Percentiles rank a stretch among this genome's conserved stretches.
These are phyloP conservation scores for Ceratocystis cacaofunesta DNA, from an alignment of 2,329 filamentous ascomycete genomes.

Conservation along the genomic window DNA sequence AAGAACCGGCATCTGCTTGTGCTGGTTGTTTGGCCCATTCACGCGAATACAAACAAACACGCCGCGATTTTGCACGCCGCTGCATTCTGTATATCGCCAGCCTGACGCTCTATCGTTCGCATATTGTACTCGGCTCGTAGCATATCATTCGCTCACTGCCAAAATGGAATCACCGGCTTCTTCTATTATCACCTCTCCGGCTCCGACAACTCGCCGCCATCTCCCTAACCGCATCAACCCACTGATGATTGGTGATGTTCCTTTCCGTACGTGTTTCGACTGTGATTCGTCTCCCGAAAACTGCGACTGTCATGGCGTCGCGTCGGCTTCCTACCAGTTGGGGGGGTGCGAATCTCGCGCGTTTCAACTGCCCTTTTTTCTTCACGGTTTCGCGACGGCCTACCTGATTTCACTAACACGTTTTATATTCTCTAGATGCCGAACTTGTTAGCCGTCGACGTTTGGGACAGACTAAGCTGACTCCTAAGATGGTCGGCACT, in stretches of 20 bases:
- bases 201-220: constrained; percentile 23
- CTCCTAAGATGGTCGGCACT: constrained; percentile 62
- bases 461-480: constrained; percentile 82
- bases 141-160: no score
- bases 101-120: no score
- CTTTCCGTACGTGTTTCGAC: constrained; percentile 22
- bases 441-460: constrained; percentile 72
- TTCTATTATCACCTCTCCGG: constrained; percentile 19
- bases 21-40: not conserved
- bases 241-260: constrained; percentile 46
- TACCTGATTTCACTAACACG: not conserved
- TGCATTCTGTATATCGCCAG: no score
- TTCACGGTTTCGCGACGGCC: not conserved
- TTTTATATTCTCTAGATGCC: constrained; percentile 34
- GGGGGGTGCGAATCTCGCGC: not conserved
- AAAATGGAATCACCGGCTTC: constrained; percentile 15
- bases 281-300: not conserved
- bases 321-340: not conserved
- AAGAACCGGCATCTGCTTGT: no score
- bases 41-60: not conserved
- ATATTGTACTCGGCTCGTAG: no score
- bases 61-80: not conserved
- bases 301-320: not conserved
- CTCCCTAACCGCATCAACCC: constrained; percentile 47
- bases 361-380: not conserved